A percentile compares a stretch with the other conserved stretches of the same genome.
phyloP scores from a whole-genome alignment of 202 grass and related monocot species.

The Bolboschoenoplectus hybrid region DNA sequence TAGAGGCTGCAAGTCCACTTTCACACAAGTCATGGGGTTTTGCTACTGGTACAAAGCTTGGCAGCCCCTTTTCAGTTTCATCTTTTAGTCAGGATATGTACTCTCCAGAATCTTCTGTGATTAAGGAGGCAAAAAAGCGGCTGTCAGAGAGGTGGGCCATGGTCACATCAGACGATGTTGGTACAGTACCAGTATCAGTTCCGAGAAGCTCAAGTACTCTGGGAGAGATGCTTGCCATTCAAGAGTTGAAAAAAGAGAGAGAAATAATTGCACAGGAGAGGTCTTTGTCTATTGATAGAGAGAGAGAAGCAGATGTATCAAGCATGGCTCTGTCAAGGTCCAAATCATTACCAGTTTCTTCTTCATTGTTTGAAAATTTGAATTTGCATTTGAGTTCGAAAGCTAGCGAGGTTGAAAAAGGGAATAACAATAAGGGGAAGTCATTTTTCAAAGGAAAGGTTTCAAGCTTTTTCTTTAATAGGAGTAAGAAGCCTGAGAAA shows the following conservation, averaged over 20 bases:
- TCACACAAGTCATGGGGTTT: constrained; percentile 57
- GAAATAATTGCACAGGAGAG: constrained; percentile 52
- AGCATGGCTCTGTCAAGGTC: constrained; percentile 57
- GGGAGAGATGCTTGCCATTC: constrained; percentile 79
- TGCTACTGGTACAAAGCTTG: constrained; percentile 45
- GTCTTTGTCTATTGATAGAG: constrained; percentile 43
- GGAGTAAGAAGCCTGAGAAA: constrained; percentile 57
- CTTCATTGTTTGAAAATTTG: constrained; percentile 55
- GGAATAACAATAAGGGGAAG: constrained; percentile 59
- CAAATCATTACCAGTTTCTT: constrained; percentile 64
- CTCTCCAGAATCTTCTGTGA: constrained; percentile 75
- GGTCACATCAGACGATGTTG: constrained; percentile 54
- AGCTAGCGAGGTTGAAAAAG: constrained; percentile 41
- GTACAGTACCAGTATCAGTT: constrained; percentile 41
- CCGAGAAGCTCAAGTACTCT: constrained; percentile 72
- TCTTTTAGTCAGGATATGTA: constrained; percentile 53
- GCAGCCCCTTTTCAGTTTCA: constrained; percentile 58
- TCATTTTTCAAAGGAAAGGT: constrained; percentile 71
- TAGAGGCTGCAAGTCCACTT: constrained; percentile 51
- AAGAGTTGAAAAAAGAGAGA: constrained; percentile 57
- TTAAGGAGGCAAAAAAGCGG: constrained; percentile 74
- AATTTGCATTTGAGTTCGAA: constrained; percentile 37
- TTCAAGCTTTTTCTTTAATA: constrained; percentile 78
- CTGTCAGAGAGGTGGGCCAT: constrained; percentile 79
- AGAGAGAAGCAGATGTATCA: constrained; percentile 40